Base-by-base conservation (phyloP, 225 moss, liverwort and hornwort species). In the Physcomitrium patens region DNA sequence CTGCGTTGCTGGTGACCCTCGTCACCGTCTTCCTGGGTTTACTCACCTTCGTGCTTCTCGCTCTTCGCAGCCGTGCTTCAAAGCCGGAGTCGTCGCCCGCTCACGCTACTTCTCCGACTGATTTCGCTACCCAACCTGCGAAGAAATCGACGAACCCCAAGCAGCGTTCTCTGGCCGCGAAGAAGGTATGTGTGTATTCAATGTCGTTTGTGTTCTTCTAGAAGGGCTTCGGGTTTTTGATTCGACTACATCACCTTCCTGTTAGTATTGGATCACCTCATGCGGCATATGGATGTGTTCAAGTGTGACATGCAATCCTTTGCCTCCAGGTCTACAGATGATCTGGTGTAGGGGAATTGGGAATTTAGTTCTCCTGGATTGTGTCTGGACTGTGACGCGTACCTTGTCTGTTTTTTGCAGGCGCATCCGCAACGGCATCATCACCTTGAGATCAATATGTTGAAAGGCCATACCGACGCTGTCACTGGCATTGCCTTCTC, bases 401-500 rank as follows among this genome's bases (percentile, higher is more conserved):
- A 28, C 8, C 14, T 13, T 51, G 31, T 14, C 23, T 12, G 3
- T 45, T 42, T 14, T 64, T 70, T 65, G 62, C 80, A 96, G 96
- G 87, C 89, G 18, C 89, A 92, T 79, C 88, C 89, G 49, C 89
- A 89, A 62, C 87, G 90, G 57, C 95, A 83, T 60, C 89, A 99
- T 87, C 86, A 87, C 23, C 72, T 99, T 47, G 99, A 99, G 77
- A 88, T 99, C 27, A 94, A 93, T 62, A 95, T 92, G 0, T 80
- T 99, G 7, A 99, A 99, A 83, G 99, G 99, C 0, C 99, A 99
- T 53, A 90, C 85, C 13, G 99, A 99, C 70, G 90, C 89, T 76
- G 91, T 99, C 69, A 95, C 90, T 0, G 89, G 87, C 20, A 83
- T 99, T 57, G 80, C 93, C 27, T 99, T 99, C 60, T 76, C 91